Evolutionary conservation across 1,284 basidiomycete genomes (phyloP), one percentile per base, ranked within the genome.

Genomic region (Gymnopus androsaceus): DNA sequence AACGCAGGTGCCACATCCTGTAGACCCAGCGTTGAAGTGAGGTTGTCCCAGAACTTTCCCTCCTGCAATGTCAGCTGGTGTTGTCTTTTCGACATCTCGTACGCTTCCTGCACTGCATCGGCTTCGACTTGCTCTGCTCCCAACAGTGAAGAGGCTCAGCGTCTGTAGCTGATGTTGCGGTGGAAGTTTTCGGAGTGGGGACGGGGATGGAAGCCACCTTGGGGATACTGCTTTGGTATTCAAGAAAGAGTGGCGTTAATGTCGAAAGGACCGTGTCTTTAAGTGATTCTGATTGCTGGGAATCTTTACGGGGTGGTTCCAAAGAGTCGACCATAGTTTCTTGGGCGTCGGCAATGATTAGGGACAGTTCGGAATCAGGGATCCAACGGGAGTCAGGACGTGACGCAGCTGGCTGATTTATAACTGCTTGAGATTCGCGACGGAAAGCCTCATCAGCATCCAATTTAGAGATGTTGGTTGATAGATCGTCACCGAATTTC

Each of bases 21-120:
- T 17, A 28, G 2, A 12, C n/a, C 31, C 19, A 49, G 21, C 15
- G 46, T 27, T 6, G 44, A 49, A 25, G 60, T 33, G 11, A 63
- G 46, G 19, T 31, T 66, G 4, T 77, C 66, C 90, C 90, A 92
- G 44, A 92, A 67, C 49, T 70, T 67, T 31, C 80, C 82, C 67
- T 92, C 89, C 47, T 87, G 83, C 3, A 78, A 55, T 1, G 78
- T 79, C 40, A 91, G 76, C 56, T 82, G 77, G 28, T 79, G 67
- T 62, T 92, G 89, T 2, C 74, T 75, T 67, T 84, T 89, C 34
- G 87, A 87, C 76, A 88, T 80, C 6, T 75, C 74, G 44, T 80
- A 73, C 51, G 81, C 78, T 4, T 66, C 63, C 21, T 38, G 48
- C 8, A 15, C 31, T 28, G 65, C 59, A 38, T 75, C 72, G 28